A percentile compares a stretch with the other conserved stretches of the same genome.
Conservation (phyloP, 1,139 yeast species). For the Kodamaea alishanica region DNA sequence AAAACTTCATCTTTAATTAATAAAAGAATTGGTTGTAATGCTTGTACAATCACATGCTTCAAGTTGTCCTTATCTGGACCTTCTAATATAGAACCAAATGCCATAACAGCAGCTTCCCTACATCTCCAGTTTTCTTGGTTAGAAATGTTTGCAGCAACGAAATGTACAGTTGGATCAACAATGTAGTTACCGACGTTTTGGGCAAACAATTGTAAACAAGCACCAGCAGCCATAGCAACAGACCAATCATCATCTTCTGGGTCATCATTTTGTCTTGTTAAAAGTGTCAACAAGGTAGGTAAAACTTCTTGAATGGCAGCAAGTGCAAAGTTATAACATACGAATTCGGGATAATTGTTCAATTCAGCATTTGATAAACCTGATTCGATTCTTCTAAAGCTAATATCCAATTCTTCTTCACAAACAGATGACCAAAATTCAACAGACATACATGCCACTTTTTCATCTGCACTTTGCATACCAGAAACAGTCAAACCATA, state of each 20-base stretch:
- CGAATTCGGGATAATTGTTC: constrained; percentile 36
- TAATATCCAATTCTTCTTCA: constrained; percentile 88
- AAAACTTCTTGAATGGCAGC: constrained; percentile 81
- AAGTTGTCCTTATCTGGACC: constrained; percentile 84
- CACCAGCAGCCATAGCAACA: constrained; percentile 98
- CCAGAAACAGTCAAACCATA: constrained; percentile 88
- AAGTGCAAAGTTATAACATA: constrained; percentile 71
- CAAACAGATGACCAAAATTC: constrained; percentile 98
- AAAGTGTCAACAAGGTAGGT: constrained; percentile 75
- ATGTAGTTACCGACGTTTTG: constrained; percentile 84
- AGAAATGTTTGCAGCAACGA: constrained; percentile 71
- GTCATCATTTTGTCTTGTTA: constrained; percentile 88
- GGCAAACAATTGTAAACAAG: constrained; percentile 91
- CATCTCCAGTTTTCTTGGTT: constrained; percentile 64
- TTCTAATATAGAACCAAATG: constrained; percentile 93
- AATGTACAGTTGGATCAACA: constrained; percentile 76
- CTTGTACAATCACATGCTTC: constrained; percentile 67
- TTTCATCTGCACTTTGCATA: constrained; percentile 82
- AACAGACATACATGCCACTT: constrained; percentile 96
- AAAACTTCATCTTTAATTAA: constrained; percentile 70
- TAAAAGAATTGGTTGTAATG: constrained; percentile 69
- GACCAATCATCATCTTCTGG: constrained; percentile 96
- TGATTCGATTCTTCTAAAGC: constrained; percentile 61
- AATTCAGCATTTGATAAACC: constrained; percentile 38
- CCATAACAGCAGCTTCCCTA: constrained; percentile 98